Percentiles rank a stretch among this genome's conserved stretches.
phyloP scores from a whole-genome alignment of 139 green algal genomes.

The Coccomyxa sp. region DNA sequence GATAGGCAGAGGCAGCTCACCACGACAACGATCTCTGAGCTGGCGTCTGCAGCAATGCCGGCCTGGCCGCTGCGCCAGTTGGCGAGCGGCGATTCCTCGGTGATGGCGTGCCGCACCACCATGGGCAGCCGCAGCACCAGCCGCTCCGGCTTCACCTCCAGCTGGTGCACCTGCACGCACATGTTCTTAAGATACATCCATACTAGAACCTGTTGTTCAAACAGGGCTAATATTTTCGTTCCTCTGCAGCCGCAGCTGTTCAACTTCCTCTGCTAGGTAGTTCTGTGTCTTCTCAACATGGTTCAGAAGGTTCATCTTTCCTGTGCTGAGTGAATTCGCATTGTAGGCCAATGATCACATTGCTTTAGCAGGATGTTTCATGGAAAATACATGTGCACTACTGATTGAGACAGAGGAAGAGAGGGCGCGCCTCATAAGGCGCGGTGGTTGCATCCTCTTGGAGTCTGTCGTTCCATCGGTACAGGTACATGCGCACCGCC shows the following conservation, averaged over 20 bases:
- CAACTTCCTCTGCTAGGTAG: too few species aligned
- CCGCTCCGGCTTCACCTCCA: conserved; percentile 21
- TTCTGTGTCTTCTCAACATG: too few species aligned
- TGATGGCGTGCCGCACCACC: conserved; percentile 50
- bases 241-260: too few species aligned
- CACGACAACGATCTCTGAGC: conserved; percentile 53
- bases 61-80: conserved; percentile 12
- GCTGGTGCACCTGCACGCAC: not conserved
- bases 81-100: conserved; percentile 31
- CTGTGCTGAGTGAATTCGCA: too few species aligned
- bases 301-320: too few species aligned
- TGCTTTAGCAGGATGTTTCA: too few species aligned
- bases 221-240: too few species aligned
- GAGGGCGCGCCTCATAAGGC: conserved; percentile 19
- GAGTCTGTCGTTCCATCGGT: conserved; percentile 44
- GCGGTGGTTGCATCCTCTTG: conserved; percentile 31
- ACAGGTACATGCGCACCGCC: conserved; percentile 53
- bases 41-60: conserved; percentile 30
- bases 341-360: too few species aligned
- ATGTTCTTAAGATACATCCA: too few species aligned
- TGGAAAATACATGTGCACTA: too few species aligned
- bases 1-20: conserved; percentile 9
- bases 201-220: too few species aligned
- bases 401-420: not conserved
- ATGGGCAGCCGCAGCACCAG: conserved; percentile 57